Evolutionary conservation across 2,329 filamentous ascomycete species (phyloP).

Genomic region (Dactylonectria macrodidyma): DNA sequence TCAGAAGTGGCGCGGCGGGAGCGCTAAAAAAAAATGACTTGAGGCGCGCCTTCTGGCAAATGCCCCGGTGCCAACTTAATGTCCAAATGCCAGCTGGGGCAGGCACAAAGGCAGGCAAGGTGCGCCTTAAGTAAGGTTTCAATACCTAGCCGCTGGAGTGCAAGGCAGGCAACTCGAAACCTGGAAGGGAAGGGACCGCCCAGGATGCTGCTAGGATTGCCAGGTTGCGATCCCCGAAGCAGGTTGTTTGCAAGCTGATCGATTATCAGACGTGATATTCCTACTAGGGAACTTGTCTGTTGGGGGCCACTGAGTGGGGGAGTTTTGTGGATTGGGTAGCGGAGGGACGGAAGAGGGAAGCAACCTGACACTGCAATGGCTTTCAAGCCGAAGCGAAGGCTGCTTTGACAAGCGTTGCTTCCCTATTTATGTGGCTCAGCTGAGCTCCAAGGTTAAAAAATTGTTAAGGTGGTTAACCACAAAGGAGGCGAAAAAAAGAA

Average conservation of each 20-base stretch:
- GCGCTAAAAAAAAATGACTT: conserved; percentile 29
- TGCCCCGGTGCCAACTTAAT: neutral
- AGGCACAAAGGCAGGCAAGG: neutral
- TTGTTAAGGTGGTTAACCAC: neutral
- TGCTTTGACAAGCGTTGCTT: neutral
- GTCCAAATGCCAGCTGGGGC: neutral
- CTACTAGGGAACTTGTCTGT: neutral
- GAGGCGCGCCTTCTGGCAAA: conserved; percentile 1
- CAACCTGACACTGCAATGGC: neutral
- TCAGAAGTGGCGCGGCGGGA: conserved; percentile 29
- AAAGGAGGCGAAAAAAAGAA: neutral
- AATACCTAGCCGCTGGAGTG: too few species aligned
- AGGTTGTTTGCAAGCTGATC: conserved; percentile 5
- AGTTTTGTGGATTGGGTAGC: neutral
- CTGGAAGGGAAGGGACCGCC: neutral
- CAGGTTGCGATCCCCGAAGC: neutral
- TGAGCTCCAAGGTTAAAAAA: neutral
- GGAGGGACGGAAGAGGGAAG: neutral
- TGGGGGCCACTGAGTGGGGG: neutral
- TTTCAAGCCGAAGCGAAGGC: neutral
- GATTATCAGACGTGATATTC: neutral
- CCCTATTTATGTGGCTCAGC: conserved; percentile 4
- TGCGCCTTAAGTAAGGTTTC: too few species aligned
- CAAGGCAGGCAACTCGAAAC: neutral
- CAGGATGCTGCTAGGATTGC: conserved; percentile 3